A percentile compares a stretch with the other conserved stretches of the same genome.
phyloP scores from a whole-genome alignment of 108 stramenopile species.

The Aurantiochytrium sp. region DNA sequence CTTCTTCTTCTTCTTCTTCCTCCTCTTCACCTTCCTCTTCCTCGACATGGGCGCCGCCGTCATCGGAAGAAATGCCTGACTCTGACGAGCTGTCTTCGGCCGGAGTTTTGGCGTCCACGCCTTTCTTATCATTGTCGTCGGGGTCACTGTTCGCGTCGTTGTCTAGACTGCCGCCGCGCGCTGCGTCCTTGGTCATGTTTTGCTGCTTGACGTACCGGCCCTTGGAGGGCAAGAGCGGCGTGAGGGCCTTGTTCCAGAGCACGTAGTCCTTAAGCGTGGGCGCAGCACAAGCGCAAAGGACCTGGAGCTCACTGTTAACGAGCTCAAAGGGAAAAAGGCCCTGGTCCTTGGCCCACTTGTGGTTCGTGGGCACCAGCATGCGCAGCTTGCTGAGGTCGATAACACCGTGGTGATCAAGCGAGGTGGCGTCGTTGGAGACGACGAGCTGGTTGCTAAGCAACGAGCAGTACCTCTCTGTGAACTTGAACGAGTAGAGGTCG shows the following conservation, averaged over 20 bases:
- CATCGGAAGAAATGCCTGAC: too few relatives aligned
- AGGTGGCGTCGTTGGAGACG: not conserved
- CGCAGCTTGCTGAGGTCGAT: constrained; percentile 1
- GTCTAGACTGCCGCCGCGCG: too few relatives aligned
- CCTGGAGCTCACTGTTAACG: not conserved
- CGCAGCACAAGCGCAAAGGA: not conserved
- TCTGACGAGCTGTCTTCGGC: too few relatives aligned
- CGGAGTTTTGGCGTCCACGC: too few relatives aligned
- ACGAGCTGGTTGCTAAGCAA: not conserved
- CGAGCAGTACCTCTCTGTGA: not conserved
- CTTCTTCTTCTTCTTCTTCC: too few relatives aligned
- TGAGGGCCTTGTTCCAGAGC: not conserved
- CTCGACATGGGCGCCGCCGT: too few relatives aligned
- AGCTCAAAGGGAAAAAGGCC: not conserved
- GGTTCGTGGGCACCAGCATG: not conserved
- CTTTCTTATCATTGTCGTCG: too few relatives aligned
- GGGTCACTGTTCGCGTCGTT: too few relatives aligned
- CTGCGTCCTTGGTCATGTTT: too few relatives aligned
- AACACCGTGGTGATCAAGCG: not conserved
- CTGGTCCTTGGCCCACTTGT: not conserved
- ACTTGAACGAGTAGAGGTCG: not conserved
- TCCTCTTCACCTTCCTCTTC: too few relatives aligned
- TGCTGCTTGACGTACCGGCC: not conserved
- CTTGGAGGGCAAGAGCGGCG: not conserved
- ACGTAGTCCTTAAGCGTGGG: not conserved